A percentile compares a stretch with the other conserved stretches of the same genome.
These are phyloP conservation scores for Plantago elongata DNA, from an alignment of 257 asterid genomes.

Conservation along the genomic window DNA sequence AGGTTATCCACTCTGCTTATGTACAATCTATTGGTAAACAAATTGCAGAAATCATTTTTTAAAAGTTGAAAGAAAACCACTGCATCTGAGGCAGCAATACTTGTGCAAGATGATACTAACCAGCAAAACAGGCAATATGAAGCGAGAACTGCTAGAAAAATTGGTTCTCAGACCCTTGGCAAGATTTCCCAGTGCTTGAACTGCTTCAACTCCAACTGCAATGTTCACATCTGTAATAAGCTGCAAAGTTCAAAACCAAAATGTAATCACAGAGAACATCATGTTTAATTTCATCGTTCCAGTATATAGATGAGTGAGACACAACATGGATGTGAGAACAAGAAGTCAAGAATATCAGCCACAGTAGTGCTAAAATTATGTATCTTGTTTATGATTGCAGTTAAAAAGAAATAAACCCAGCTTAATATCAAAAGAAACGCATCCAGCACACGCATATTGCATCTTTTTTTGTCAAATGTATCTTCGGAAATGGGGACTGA, in stretches of 20 bases:
- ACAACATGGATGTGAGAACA: conserved; percentile 5
- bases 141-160: conserved; percentile 82
- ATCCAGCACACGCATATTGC: conserved; percentile 1
- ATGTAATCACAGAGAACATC: conserved; percentile 17
- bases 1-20: background rate
- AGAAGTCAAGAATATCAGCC: conserved; percentile 12
- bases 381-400: no score
- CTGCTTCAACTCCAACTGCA: conserved; percentile 98
- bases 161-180: conserved; percentile 89
- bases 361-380: no score
- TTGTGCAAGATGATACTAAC: conserved; percentile 38
- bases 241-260: conserved; percentile 46
- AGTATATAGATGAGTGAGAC: conserved; percentile 15
- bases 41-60: background rate
- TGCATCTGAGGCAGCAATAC: conserved; percentile 4
- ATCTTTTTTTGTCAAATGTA: background rate
- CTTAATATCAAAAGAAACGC: background rate
- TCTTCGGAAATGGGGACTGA: background rate
- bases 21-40: conserved; percentile 7
- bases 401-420: background rate
- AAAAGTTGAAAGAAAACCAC: background rate
- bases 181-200: conserved; percentile 96
- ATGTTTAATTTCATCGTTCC: conserved; percentile 16
- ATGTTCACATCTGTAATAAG: conserved; percentile 95
- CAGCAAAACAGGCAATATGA: conserved; percentile 79